A percentile compares a stretch with the other conserved stretches of the same genome.
These are phyloP conservation scores for Dissophora globulifera DNA, from an alignment of 192 early-diverging fungal species.

Conservation along the genomic window DNA sequence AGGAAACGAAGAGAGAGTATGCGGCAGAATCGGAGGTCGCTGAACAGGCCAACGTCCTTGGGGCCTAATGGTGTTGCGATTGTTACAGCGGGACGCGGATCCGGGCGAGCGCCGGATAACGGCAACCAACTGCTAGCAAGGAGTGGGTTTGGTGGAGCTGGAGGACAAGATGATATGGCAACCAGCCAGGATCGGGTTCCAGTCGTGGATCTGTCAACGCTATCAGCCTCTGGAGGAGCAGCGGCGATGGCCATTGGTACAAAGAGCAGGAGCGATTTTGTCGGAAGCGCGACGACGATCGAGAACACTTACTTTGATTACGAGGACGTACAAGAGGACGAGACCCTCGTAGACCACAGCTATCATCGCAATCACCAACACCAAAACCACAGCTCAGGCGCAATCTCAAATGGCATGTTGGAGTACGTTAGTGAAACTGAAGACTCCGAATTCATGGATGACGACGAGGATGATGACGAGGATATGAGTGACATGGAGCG, in stretches of 20 bases:
- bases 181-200: neutral
- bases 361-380: neutral
- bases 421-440: no score
- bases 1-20: constrained; percentile 27
- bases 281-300: constrained; percentile 18
- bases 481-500: constrained; percentile 45
- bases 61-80: no score
- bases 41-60: no score
- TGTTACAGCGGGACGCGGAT: constrained; percentile 5
- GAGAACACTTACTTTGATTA: constrained; percentile 30
- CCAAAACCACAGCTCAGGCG: no score
- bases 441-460: constrained; percentile 15
- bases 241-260: no score
- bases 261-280: no score
- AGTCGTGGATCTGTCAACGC: neutral
- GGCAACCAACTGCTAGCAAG: constrained; percentile 14
- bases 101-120: neutral
- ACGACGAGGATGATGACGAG: constrained; percentile 26
- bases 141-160: constrained; percentile 2
- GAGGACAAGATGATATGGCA: no score
- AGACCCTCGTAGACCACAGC: constrained; percentile 19
- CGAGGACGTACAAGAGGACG: constrained; percentile 20
- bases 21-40: constrained; percentile 16
- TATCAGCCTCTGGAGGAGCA: neutral
- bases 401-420: no score